Base-by-base conservation (phyloP, 345 rosid species). In the Hibiscus syriacus region DNA sequence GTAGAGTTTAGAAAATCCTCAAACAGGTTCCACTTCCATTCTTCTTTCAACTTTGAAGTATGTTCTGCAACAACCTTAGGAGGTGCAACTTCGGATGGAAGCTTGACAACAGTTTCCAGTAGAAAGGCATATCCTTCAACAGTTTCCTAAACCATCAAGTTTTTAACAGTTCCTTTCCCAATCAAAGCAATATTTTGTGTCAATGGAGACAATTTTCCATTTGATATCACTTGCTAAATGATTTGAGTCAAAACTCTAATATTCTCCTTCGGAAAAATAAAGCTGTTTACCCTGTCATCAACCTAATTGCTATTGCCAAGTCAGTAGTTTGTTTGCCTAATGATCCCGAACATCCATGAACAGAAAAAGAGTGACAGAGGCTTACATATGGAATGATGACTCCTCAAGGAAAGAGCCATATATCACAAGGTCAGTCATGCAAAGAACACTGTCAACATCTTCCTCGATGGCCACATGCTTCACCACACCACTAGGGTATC, bases 401-500 rank as follows among this genome's bases (percentile, higher is more conserved):
- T 92, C 99, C 83, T 92, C 97, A 11, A 86, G 86, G 68, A 91
- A 89, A 49, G 97, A 89, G 60, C 97, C 98, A 72, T 94, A 88
- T 73, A 92, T 76, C 71, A 95, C 97, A 77, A 90, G 79, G 75
- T 90, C 93, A 73, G 90, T 88, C 70, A 66, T 75, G 73, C 68
- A 74, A 70, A 95, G 83, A 70, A 88, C 69, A 73, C 71, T 71
- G 58, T 80, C 78, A 60, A 70, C 77, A 80, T 86, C 81, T 68
- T 72, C 85, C 26, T 74, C 85, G 58, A 70, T 68, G 69, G 80
- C 74, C 63, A 83, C 71, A 75, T 89, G 85, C 78, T 82, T 87
- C 76, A 92, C 96, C 75, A 78, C 68, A 71, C 85, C 92, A 49
- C 67, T 75, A 16, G 97, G 99, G 78, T 84, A 95, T 66, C 79